Evolutionary conservation across 1,284 basidiomycete genomes (phyloP).

Genomic region (Apiotrichum gracile): DNA sequence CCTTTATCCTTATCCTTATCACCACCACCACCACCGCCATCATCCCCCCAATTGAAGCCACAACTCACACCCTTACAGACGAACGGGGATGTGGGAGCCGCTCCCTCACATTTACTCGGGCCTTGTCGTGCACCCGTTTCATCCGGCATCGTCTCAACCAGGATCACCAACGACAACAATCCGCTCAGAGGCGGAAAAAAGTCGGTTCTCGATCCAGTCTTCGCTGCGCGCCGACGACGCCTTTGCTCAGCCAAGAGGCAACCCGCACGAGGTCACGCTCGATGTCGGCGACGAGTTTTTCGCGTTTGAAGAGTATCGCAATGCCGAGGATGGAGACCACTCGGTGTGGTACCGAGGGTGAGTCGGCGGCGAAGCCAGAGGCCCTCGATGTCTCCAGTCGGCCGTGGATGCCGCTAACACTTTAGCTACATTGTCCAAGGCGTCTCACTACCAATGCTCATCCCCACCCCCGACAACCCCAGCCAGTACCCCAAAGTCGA

Average conservation of each 20-base stretch:
- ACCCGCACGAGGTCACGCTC: conserved; percentile 44
- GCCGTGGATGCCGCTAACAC: neutral
- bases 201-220: conserved; percentile 28
- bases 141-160: conserved; percentile 25
- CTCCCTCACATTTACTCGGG: conserved; percentile 43
- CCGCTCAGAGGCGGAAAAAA: conserved; percentile 11
- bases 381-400: neutral
- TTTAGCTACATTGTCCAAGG: conserved; percentile 78
- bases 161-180: conserved; percentile 11
- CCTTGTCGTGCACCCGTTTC: conserved; percentile 38
- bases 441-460: conserved; percentile 61
- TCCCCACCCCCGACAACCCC: conserved; percentile 14
- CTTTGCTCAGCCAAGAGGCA: conserved; percentile 19
- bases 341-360: conserved; percentile 82
- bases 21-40: neutral
- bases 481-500: conserved; percentile 41
- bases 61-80: conserved; percentile 1
- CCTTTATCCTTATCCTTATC: neutral
- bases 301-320: conserved; percentile 79
- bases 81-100: conserved; percentile 35
- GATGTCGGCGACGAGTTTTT: conserved; percentile 89
- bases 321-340: conserved; percentile 49
- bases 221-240: conserved; percentile 4
- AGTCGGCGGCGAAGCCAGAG: neutral
- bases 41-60: neutral